Evolutionary conservation across 2,329 filamentous ascomycete species (phyloP).

Genomic region (Xylaria hypoxylon): DNA sequence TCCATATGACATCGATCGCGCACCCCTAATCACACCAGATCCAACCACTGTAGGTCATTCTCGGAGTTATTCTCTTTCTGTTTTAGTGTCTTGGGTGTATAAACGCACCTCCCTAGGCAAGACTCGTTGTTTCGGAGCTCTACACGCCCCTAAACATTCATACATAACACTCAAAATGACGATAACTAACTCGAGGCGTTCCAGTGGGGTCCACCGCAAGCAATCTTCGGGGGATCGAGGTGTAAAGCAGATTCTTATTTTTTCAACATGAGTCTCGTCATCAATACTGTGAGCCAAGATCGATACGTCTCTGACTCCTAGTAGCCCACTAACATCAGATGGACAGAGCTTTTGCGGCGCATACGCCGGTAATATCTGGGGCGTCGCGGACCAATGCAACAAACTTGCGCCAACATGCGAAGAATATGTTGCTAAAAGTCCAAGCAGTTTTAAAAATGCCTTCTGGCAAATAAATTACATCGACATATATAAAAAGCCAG

Average conservation of each 20-base stretch:
- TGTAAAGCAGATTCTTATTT: slow-evolving; percentile 78
- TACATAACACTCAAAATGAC: neutral
- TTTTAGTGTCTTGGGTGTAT: too few species aligned
- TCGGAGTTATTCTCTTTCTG: neutral
- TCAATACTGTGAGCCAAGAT: slow-evolving; percentile 67
- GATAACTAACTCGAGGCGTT: neutral
- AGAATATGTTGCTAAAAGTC: slow-evolving; percentile 61
- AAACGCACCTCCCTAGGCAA: neutral
- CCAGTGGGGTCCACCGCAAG: slow-evolving; percentile 75
- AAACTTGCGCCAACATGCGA: slow-evolving; percentile 58
- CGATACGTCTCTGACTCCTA: neutral
- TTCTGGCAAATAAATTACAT: slow-evolving; percentile 68
- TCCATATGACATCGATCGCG: slow-evolving; percentile 72
- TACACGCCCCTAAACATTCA: neutral
- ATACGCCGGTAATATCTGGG: slow-evolving; percentile 70
- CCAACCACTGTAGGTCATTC: slow-evolving; percentile 57
- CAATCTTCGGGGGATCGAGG: slow-evolving; percentile 70
- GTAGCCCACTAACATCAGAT: slow-evolving; percentile 16
- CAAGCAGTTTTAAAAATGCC: slow-evolving; percentile 56
- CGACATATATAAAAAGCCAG: slow-evolving; percentile 56
- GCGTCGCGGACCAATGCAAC: slow-evolving; percentile 54
- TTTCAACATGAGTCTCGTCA: slow-evolving; percentile 75
- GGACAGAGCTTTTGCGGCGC: slow-evolving; percentile 77
- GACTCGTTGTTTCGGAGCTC: neutral
- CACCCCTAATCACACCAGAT: slow-evolving; percentile 63